Percentiles rank a stretch among this genome's conserved stretches.
These are phyloP conservation scores for Cladophialophora carrionii DNA, from an alignment of 2,329 filamentous ascomycete species.

Conservation along the genomic window DNA sequence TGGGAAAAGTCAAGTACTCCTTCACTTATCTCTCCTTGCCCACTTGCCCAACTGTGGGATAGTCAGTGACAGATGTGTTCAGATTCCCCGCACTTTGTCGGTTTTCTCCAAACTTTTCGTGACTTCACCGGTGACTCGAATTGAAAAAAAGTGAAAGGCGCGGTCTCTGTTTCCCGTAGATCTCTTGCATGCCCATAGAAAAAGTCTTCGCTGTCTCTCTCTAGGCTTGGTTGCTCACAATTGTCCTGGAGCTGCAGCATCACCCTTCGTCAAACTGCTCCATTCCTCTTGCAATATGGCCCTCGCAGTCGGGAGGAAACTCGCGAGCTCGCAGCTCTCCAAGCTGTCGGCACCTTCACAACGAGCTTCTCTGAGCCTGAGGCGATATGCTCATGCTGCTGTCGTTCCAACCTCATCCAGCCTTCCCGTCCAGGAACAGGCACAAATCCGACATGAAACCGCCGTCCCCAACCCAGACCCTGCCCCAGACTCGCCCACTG, in stretches of 20 bases:
- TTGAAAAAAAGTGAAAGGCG: neutral
- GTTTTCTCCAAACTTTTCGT: constrained; percentile 7
- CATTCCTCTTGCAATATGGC: constrained; percentile 20
- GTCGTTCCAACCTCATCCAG: constrained; percentile 37
- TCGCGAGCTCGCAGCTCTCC: constrained; percentile 19
- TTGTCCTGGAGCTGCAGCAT: neutral
- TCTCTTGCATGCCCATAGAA: neutral
- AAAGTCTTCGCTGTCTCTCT: neutral
- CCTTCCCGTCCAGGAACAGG: constrained; percentile 26
- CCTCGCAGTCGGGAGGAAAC: constrained; percentile 21
- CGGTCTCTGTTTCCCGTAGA: neutral
- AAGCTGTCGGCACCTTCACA: constrained; percentile 20
- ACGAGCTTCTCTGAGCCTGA: constrained; percentile 22
- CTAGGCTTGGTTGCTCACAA: neutral
- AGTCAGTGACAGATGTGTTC: neutral
- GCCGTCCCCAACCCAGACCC: constrained; percentile 72
- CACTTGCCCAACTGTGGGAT: no score
- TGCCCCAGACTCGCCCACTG: constrained; percentile 71
- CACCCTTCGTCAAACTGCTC: neutral
- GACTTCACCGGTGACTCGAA: constrained; percentile 14
- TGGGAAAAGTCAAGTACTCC: no score
- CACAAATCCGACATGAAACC: constrained; percentile 51
- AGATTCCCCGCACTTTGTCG: constrained; percentile 8
- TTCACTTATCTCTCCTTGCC: no score
- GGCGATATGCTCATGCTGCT: constrained; percentile 36